These are phyloP conservation scores for Coniferiporia sulphurascens DNA, from an alignment of 1,284 basidiomycete species.

Conservation along the genomic window DNA sequence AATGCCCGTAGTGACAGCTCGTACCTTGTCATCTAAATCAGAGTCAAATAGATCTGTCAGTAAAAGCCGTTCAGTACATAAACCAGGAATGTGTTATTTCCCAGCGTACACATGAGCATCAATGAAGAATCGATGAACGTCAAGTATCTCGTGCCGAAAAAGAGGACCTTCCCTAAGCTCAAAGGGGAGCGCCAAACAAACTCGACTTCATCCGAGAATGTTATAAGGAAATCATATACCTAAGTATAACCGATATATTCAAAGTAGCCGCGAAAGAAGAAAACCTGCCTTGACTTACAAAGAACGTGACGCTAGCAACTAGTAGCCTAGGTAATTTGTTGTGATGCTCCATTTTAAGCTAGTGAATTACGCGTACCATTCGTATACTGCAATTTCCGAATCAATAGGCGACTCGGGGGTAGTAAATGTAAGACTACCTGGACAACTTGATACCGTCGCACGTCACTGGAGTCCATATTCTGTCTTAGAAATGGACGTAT, in stretches of 20 bases:
- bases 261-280: not conserved
- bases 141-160: conserved; percentile 11
- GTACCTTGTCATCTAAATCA: not conserved
- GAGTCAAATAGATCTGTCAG: not conserved
- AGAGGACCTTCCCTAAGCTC: conserved; percentile 9
- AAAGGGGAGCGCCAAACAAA: conserved; percentile 11
- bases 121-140: conserved; percentile 8
- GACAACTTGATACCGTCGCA: not conserved
- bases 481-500: not conserved
- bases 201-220: not conserved
- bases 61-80: conserved; percentile 55
- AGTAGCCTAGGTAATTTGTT: not conserved
- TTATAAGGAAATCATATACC: not conserved
- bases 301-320: not conserved
- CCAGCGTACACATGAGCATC: conserved; percentile 6
- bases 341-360: not conserved
- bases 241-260: not conserved
- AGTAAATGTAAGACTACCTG: not conserved
- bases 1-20: not conserved
- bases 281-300: not conserved
- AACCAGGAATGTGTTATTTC: not conserved
- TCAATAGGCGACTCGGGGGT: not conserved
- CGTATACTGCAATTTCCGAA: not conserved
- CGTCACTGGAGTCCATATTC: not conserved
- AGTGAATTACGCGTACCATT: not conserved